These are phyloP conservation scores for Xanthoconium purpureum DNA, from an alignment of 768 basidiomycete genomes.

Conservation along the genomic window DNA sequence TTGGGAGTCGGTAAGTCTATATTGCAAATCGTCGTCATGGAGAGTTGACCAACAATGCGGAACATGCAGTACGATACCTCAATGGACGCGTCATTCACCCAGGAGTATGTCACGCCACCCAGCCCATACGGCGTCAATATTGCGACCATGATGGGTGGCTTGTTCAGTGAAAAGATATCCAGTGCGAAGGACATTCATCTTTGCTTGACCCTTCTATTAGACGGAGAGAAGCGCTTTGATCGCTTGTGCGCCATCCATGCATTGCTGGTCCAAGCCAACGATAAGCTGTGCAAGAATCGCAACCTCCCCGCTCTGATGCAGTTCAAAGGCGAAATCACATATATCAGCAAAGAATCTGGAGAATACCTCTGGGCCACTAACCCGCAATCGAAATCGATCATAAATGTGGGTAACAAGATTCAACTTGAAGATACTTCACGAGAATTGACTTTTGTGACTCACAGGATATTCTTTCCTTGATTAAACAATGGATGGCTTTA, in stretches of 20 bases:
- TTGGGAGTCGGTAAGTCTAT: slow-evolving; percentile 18
- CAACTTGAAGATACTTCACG: neutral
- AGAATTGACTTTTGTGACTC: neutral
- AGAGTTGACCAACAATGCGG: neutral
- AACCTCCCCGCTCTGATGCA: slow-evolving; percentile 14
- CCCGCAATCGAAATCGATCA: slow-evolving; percentile 15
- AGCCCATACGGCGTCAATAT: slow-evolving; percentile 26
- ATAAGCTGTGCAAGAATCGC: slow-evolving; percentile 31
- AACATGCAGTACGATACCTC: slow-evolving; percentile 17
- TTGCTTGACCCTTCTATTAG: slow-evolving; percentile 27
- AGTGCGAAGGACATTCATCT: slow-evolving; percentile 26
- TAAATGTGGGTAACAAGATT: slow-evolving; percentile 6
- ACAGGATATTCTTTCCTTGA: slow-evolving; percentile 27
- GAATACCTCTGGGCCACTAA: slow-evolving; percentile 22
- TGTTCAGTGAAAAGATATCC: slow-evolving; percentile 28
- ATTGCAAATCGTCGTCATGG: neutral
- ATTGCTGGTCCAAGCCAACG: slow-evolving; percentile 30
- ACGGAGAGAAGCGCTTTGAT: slow-evolving; percentile 21
- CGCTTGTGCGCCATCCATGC: slow-evolving; percentile 37
- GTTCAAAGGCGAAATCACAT: slow-evolving; percentile 19
- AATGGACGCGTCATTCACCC: neutral
- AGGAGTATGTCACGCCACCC: neutral
- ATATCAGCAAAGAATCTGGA: slow-evolving; percentile 10
- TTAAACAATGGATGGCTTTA: slow-evolving; percentile 26
- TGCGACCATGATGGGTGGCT: slow-evolving; percentile 32